Percentiles rank a stretch among this genome's conserved stretches.
Evolutionary conservation across 139 green algal genomes (phyloP).

Genomic region (Haematococcus lacustris): DNA sequence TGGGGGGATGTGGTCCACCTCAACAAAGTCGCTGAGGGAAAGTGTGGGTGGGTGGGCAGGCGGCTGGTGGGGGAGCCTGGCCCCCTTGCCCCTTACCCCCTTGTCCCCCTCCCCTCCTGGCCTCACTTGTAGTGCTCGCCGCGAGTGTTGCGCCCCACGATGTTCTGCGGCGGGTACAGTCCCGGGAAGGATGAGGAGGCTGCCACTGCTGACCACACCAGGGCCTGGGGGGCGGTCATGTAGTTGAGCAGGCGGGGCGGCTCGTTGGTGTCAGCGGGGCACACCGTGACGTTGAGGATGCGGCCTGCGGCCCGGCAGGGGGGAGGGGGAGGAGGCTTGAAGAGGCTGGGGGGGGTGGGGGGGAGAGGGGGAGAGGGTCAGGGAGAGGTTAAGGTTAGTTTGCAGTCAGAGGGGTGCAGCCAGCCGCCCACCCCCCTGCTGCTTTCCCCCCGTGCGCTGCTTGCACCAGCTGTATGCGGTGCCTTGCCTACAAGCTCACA

Average conservation of each 20-base stretch:
- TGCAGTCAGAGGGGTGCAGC: too few relatives aligned
- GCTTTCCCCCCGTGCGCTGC: background rate
- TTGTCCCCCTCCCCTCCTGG: too few relatives aligned
- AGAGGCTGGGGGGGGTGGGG: too few relatives aligned
- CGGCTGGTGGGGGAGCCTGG: too few relatives aligned
- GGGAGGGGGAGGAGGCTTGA: too few relatives aligned
- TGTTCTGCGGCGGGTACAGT: slow-evolving; percentile 71
- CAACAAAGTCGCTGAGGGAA: too few relatives aligned
- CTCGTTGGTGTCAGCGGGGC: slow-evolving; percentile 76
- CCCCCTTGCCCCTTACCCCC: too few relatives aligned
- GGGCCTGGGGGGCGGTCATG: slow-evolving; percentile 72
- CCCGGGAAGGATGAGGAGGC: slow-evolving; percentile 80
- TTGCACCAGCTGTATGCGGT: background rate
- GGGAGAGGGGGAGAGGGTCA: too few relatives aligned
- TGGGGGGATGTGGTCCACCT: too few relatives aligned
- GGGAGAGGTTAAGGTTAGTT: too few relatives aligned
- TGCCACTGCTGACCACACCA: slow-evolving; percentile 84
- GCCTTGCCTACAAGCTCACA: too few relatives aligned
- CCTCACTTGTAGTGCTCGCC: slow-evolving; percentile 39
- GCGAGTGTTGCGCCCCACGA: slow-evolving; percentile 51
- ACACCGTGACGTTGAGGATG: slow-evolving; percentile 88
- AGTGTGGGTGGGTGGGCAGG: background rate
- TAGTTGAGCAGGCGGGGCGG: slow-evolving; percentile 88
- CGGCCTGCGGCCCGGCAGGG: slow-evolving; percentile 61
- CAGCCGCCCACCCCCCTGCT: too few relatives aligned